Evolutionary conservation across 2,329 filamentous ascomycete species (phyloP).

Genomic region (Trichothecium sympodiale): DNA sequence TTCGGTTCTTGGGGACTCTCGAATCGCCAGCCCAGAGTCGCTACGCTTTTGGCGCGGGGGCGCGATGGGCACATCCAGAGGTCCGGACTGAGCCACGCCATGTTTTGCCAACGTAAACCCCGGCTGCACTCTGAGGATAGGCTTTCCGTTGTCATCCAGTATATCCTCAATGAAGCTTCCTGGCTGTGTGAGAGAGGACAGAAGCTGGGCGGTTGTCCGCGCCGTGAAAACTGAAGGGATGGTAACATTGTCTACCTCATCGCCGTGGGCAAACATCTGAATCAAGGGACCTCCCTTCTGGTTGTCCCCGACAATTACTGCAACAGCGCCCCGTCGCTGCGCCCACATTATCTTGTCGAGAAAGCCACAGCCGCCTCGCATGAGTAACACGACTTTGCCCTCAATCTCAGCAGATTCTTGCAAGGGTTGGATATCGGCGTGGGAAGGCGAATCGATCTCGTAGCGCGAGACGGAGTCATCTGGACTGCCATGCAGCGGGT

Average conservation of each 20-base stretch:
- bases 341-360: conserved; percentile 96
- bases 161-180: conserved; percentile 52
- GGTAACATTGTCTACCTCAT: conserved; percentile 79
- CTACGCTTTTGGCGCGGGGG: too few species aligned
- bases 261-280: conserved; percentile 96
- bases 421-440: conserved; percentile 84
- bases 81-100: too few species aligned
- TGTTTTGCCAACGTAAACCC: conserved; percentile 20
- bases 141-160: conserved; percentile 48
- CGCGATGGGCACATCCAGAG: too few species aligned
- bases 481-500: conserved; percentile 58
- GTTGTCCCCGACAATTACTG: conserved; percentile 89
- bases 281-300: conserved; percentile 79
- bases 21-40: too few species aligned
- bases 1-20: too few species aligned
- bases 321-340: conserved; percentile 78
- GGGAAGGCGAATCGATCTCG: conserved; percentile 32
- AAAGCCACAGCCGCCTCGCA: conserved; percentile 90
- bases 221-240: conserved; percentile 94
- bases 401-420: conserved; percentile 88
- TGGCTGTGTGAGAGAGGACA: conserved; percentile 75
- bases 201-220: conserved; percentile 82
- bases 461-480: conserved; percentile 18
- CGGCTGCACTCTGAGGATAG: conserved; percentile 41
- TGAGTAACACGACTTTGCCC: conserved; percentile 85